A percentile compares a stretch with the other conserved stretches of the same genome.
Evolutionary conservation across 768 basidiomycete genomes (phyloP).

Genomic region (Xanthoconium purpureum): DNA sequence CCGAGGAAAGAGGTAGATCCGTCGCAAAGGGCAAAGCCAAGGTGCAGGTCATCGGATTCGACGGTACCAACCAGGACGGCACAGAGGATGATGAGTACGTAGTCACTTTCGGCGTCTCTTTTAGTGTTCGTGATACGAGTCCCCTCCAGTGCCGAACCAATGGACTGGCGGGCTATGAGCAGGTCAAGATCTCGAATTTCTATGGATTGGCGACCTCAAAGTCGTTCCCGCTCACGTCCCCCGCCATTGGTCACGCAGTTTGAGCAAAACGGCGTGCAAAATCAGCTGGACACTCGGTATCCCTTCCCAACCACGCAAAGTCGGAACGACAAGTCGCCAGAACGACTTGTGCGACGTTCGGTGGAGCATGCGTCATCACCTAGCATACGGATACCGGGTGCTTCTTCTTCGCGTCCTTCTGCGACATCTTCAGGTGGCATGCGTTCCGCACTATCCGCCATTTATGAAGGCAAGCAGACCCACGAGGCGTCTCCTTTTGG

Average conservation of each 20-base stretch:
- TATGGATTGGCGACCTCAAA: slow-evolving; percentile 87
- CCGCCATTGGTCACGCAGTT: slow-evolving; percentile 51
- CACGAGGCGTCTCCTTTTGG: slow-evolving; percentile 37
- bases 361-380: slow-evolving; percentile 25
- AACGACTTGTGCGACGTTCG: slow-evolving; percentile 23
- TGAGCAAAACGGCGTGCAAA: slow-evolving; percentile 40
- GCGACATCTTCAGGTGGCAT: slow-evolving; percentile 38
- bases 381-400: slow-evolving; percentile 39
- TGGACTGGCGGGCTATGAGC: slow-evolving; percentile 94
- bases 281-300: slow-evolving; percentile 42
- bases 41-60: slow-evolving; percentile 80
- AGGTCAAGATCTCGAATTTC: slow-evolving; percentile 86
- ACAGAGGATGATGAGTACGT: slow-evolving; percentile 75
- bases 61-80: slow-evolving; percentile 68
- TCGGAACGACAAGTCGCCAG: slow-evolving; percentile 27
- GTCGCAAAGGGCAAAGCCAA: slow-evolving; percentile 79
- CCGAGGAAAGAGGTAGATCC: slow-evolving; percentile 64
- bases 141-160: slow-evolving; percentile 48
- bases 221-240: slow-evolving; percentile 75
- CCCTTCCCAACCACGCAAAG: slow-evolving; percentile 39
- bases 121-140: slow-evolving; percentile 25
- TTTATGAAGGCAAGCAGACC: slow-evolving; percentile 45
- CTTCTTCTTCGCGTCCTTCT: slow-evolving; percentile 46
- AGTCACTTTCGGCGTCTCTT: slow-evolving; percentile 19
- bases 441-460: slow-evolving; percentile 44